These are phyloP conservation scores for Candida pseudoviswanathii DNA, from an alignment of 1,139 yeast species.

Conservation along the genomic window DNA sequence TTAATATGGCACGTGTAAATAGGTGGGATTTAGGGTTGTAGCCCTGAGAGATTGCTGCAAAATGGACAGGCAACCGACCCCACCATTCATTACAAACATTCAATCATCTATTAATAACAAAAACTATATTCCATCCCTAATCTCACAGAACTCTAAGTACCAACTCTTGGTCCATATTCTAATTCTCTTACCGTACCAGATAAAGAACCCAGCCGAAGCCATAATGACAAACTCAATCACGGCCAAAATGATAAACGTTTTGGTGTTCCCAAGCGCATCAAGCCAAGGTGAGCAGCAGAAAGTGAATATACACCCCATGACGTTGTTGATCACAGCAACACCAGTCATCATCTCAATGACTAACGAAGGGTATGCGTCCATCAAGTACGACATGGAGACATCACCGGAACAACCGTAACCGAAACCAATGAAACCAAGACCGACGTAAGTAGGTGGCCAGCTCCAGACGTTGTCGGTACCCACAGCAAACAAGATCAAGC, in stretches of 20 bases:
- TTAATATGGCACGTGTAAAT: constrained; percentile 4
- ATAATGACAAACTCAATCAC: constrained; percentile 60
- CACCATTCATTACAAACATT: not conserved
- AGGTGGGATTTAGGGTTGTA: constrained; percentile 6
- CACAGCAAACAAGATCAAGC: constrained; percentile 76
- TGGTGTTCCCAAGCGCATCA: constrained; percentile 62
- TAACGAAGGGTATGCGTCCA: constrained; percentile 74
- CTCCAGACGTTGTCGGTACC: constrained; percentile 63
- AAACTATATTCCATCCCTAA: constrained; percentile 14
- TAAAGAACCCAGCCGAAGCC: constrained; percentile 32
- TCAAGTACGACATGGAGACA: constrained; percentile 66
- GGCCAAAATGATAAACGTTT: constrained; percentile 74
- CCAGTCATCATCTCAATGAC: constrained; percentile 86
- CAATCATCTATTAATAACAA: not conserved
- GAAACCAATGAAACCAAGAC: constrained; percentile 67
- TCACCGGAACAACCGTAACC: constrained; percentile 77
- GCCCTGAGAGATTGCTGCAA: constrained; percentile 7
- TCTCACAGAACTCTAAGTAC: constrained; percentile 24
- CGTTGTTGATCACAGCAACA: constrained; percentile 76
- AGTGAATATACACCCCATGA: constrained; percentile 74
- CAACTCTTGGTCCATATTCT: constrained; percentile 37
- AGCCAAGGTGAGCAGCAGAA: constrained; percentile 77
- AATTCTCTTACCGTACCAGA: constrained; percentile 37
- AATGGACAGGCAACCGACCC: too few relatives aligned
- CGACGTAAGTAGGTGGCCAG: constrained; percentile 65